Percentiles rank a stretch among this genome's conserved stretches.
phyloP scores from a whole-genome alignment of 2,329 filamentous ascomycete species.

The Cadophora sp. region DNA sequence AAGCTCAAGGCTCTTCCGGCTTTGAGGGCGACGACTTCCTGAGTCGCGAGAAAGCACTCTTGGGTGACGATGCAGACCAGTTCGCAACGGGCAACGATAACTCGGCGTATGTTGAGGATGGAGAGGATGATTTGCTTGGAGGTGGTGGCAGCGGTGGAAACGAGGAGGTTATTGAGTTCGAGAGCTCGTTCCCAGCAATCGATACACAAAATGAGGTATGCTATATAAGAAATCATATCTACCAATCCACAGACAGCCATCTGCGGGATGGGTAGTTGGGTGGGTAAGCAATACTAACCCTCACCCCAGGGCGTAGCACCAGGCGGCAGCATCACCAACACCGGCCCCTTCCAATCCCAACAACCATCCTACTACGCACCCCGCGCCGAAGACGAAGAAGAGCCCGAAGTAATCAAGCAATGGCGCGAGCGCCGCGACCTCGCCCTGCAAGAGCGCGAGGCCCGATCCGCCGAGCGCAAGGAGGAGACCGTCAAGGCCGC shows the following conservation, averaged over 20 bases:
- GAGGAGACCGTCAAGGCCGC: slow-evolving; percentile 87
- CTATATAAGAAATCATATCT: no score
- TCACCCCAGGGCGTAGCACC: slow-evolving; percentile 69
- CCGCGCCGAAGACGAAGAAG: slow-evolving; percentile 70
- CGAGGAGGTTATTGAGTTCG: slow-evolving; percentile 63
- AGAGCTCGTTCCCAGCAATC: slow-evolving; percentile 90
- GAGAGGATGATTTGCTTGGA: slow-evolving; percentile 75
- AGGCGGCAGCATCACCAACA: slow-evolving; percentile 81
- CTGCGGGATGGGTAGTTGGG: not conserved
- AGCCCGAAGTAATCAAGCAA: slow-evolving; percentile 86
- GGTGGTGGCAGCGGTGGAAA: slow-evolving; percentile 54
- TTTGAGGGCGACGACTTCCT: slow-evolving; percentile 80
- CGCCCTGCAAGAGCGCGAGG: slow-evolving; percentile 81
- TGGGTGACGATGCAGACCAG: slow-evolving; percentile 92
- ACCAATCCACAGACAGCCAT: no score
- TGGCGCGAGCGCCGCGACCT: slow-evolving; percentile 92
- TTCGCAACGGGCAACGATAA: slow-evolving; percentile 81
- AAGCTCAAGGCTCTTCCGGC: slow-evolving; percentile 55
- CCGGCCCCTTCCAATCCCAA: slow-evolving; percentile 42
- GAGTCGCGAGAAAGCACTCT: slow-evolving; percentile 82
- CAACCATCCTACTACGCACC: slow-evolving; percentile 33
- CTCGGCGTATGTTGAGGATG: slow-evolving; percentile 67
- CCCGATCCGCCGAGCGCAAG: slow-evolving; percentile 83
- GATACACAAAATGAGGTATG: slow-evolving; percentile 69
- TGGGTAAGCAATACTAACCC: not conserved